These are phyloP conservation scores for Talaromyces sp. DNA, from an alignment of 2,329 filamentous ascomycete genomes.

Conservation along the genomic window DNA sequence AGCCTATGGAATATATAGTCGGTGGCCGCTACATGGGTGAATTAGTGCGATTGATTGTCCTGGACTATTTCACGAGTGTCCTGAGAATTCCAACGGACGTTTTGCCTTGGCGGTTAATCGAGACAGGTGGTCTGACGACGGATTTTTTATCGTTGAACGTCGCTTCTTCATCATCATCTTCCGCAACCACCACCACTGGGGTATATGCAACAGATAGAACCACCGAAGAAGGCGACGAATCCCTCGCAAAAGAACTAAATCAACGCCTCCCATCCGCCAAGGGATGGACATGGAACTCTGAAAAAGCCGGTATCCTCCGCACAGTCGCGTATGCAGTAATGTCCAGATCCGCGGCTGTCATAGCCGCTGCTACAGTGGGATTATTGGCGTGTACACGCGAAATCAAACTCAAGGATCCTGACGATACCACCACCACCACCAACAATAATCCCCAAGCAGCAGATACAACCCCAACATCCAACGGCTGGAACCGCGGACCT, in stretches of 20 bases:
- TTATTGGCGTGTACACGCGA: constrained; percentile 63
- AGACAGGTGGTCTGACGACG: constrained; percentile 11
- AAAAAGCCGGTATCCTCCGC: constrained; percentile 54
- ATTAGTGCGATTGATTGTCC: constrained; percentile 61
- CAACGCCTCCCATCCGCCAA: constrained; percentile 48
- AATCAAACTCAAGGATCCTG: constrained; percentile 38
- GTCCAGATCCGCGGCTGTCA: constrained; percentile 62
- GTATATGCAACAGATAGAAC: no score
- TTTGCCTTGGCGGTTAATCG: constrained; percentile 43
- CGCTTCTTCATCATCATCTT: constrained; percentile 38
- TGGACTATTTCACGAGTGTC: constrained; percentile 54
- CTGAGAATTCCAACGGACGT: constrained; percentile 35
- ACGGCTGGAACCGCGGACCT: constrained; percentile 24
- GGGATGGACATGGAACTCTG: constrained; percentile 57
- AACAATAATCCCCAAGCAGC: neutral
- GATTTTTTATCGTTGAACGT: constrained; percentile 56
- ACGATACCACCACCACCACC: neutral
- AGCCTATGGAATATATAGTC: constrained; percentile 76
- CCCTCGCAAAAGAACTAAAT: constrained; percentile 39
- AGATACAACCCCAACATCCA: constrained; percentile 15
- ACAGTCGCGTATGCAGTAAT: constrained; percentile 64
- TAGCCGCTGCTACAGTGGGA: constrained; percentile 64
- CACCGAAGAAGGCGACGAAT: constrained; percentile 33
- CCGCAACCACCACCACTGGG: no score
- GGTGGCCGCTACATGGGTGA: constrained; percentile 68